Evolutionary conservation across 139 green algal genomes (phyloP), one percentile per base, ranked within the genome.

Genomic region (Desmodesmus armatus): DNA sequence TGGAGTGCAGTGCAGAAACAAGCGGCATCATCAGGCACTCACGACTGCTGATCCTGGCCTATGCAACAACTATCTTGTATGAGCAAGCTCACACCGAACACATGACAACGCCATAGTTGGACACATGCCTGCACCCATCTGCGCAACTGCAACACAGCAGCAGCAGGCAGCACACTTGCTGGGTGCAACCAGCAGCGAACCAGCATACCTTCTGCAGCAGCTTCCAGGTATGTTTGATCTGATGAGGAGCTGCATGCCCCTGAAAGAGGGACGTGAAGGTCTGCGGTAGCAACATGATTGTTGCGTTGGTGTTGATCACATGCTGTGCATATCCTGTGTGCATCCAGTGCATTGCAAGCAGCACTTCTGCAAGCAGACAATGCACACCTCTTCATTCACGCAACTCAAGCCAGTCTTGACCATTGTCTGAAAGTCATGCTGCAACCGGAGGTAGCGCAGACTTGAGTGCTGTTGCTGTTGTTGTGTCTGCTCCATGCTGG

Each of bases 401-500:
- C 33, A 23, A 33, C 79, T 66, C 23, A 85, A 35, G 2, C 80
- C 80, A 5, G 40, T 49, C 23, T 40, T 66, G 1, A 85, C 19
- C 80, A 85, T 85, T 23, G 60, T 77, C 11, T 49, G 70, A n/a
- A 85, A 85, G 9, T 39, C 80, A 55, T 79, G 49, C 17, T 70
- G 47, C 7, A 85, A 66, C 31, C 53, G 67, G 19, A 85, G 44
- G 67, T 71, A 85, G 3, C 63, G 21, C 21, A 85, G 66, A 66
- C 80, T 85, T 5, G 65, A 71, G 6, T 77, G 79, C 43, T 77
- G 31, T 49, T 71, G 33, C n/a, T n/a, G n/a, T n/a, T n/a, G n/a
- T n/a, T n/a, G n/a, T n/a, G n/a, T n/a, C n/a, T n/a, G 43, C 40
- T 33, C 25, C 29, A 41, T 65, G 74, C 29, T 82, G 13, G n/a